Evolutionary conservation across 495 filamentous ascomycete species (phyloP), one percentile per base, ranked within the genome.

Genomic region (Podospora anserina): DNA sequence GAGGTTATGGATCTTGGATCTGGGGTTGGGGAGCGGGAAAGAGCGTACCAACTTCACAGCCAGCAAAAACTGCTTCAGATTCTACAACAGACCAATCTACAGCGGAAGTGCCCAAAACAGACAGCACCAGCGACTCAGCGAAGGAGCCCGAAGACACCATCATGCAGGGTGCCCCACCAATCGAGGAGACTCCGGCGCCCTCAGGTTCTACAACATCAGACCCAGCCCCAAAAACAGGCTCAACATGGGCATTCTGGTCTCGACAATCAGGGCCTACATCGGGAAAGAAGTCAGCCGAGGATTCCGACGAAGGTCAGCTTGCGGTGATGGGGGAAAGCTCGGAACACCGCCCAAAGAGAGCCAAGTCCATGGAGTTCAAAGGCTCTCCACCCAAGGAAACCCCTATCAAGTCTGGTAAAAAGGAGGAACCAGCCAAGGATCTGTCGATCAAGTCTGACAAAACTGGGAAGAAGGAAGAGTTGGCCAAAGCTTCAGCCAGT

Each of bases 181-280:
- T 68, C 58, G 65, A 72, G 6, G 54, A 67, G 18, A 61, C 64
- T 9, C 60, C 76, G 20, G 67, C 69, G 61, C 75, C 78, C 11
- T 75, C 62, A n/a, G 5, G 9, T 23, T 7, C 16, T 5, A 18
- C 54, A 5, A 18, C 55, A 19, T 58, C 55, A 19, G 64, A 71
- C 57, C 77, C 78, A 18, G 70, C 59, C 23, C 75, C 77, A 20
- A 78, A 76, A 34, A 87, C 83, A 68, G 84, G 89, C 20, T 91
- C 91, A 6, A 91, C 89, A 1, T 96, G 92, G 92, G 92, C 89
- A 0, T 96, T 96, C 70, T 96, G 91, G 91, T 92, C 90, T 6
- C 87, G 85, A 65, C 91, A 92, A 19, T 78, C 83, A 20, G 72
- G 86, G 9, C 70, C 76, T 23, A 80, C 74, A 64, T 65, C 82